A percentile compares a stretch with the other conserved stretches of the same genome.
These are phyloP conservation scores for Phytopythium ostracodes DNA, from an alignment of 352 stramenopile genomes.

Conservation along the genomic window DNA sequence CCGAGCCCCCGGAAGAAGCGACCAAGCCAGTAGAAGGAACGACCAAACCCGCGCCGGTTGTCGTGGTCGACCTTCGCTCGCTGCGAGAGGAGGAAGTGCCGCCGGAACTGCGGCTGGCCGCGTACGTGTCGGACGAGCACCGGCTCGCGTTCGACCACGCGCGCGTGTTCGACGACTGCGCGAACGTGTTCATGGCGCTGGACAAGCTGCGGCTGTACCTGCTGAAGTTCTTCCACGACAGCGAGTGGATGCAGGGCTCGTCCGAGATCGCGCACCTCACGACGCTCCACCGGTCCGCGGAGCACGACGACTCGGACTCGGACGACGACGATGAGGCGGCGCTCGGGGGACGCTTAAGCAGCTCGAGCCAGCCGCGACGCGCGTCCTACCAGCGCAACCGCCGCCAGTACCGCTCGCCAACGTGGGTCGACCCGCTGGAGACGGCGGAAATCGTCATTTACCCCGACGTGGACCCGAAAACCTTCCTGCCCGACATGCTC, in stretches of 20 bases:
- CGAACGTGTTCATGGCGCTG: slow-evolving; percentile 57
- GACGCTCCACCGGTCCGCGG: slow-evolving; percentile 31
- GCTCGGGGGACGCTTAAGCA: slow-evolving; percentile 6
- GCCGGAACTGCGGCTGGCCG: slow-evolving; percentile 29
- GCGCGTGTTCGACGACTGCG: slow-evolving; percentile 46
- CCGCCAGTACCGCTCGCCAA: slow-evolving; percentile 30
- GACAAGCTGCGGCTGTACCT: slow-evolving; percentile 63
- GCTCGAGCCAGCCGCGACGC: slow-evolving; percentile 14
- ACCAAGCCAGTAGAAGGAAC: not conserved
- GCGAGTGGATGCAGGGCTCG: slow-evolving; percentile 28
- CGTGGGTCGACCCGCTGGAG: slow-evolving; percentile 41
- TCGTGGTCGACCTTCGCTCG: slow-evolving; percentile 28
- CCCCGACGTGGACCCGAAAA: slow-evolving; percentile 38
- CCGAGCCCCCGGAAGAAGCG: not conserved
- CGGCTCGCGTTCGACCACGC: slow-evolving; percentile 45
- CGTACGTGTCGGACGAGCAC: slow-evolving; percentile 46
- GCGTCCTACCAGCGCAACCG: slow-evolving; percentile 22
- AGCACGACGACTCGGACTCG: slow-evolving; percentile 31
- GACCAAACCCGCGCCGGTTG: not conserved
- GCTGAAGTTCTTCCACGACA: slow-evolving; percentile 37
- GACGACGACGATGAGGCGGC: slow-evolving; percentile 31
- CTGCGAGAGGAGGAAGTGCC: slow-evolving; percentile 29
- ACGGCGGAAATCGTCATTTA: slow-evolving; percentile 51
- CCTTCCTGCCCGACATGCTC: slow-evolving; percentile 52
- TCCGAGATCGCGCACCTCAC: slow-evolving; percentile 32